phyloP scores from a whole-genome alignment of 495 filamentous ascomycete species.

The Penicillium antarcticum region DNA sequence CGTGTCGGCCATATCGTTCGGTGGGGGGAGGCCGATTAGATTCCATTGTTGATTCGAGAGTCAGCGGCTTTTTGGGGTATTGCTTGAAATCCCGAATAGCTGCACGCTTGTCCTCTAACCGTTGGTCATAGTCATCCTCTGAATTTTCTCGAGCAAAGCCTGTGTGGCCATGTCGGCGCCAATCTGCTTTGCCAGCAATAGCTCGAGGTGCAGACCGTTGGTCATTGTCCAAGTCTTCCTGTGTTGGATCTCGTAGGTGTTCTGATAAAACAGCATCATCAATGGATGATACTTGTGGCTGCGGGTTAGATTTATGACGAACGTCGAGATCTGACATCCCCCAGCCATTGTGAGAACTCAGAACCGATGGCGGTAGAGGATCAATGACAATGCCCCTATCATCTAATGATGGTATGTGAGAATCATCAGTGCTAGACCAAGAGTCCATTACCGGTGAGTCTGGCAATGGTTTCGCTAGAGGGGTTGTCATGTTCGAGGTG shows the following conservation, averaged over 20 bases:
- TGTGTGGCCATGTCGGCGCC: slow-evolving; percentile 30
- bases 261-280: slow-evolving; percentile 21
- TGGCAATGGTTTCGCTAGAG: slow-evolving; percentile 65
- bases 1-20: slow-evolving; percentile 54
- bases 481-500: slow-evolving; percentile 76
- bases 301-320: slow-evolving; percentile 20
- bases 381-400: slow-evolving; percentile 37
- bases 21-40: slow-evolving; percentile 31
- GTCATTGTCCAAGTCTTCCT: slow-evolving; percentile 26
- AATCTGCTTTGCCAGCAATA: slow-evolving; percentile 41
- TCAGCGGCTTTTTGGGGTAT: slow-evolving; percentile 41
- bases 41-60: slow-evolving; percentile 36
- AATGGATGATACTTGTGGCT: slow-evolving; percentile 25
- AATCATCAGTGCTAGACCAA: slow-evolving; percentile 25
- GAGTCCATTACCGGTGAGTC: slow-evolving; percentile 38
- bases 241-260: slow-evolving; percentile 17
- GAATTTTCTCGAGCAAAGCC: slow-evolving; percentile 24
- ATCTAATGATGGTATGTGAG: slow-evolving; percentile 28
- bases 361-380: slow-evolving; percentile 42
- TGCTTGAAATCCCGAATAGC: slow-evolving; percentile 45
- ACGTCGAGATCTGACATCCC: slow-evolving; percentile 30
- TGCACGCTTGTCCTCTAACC: slow-evolving; percentile 40
- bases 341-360: slow-evolving; percentile 42
- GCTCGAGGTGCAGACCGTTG: slow-evolving; percentile 46
- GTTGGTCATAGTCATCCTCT: slow-evolving; percentile 44